Evolutionary conservation across 176 grass and related monocot genomes (phyloP), one percentile per base, ranked within the genome.

Genomic region (Paspalum notatum): DNA sequence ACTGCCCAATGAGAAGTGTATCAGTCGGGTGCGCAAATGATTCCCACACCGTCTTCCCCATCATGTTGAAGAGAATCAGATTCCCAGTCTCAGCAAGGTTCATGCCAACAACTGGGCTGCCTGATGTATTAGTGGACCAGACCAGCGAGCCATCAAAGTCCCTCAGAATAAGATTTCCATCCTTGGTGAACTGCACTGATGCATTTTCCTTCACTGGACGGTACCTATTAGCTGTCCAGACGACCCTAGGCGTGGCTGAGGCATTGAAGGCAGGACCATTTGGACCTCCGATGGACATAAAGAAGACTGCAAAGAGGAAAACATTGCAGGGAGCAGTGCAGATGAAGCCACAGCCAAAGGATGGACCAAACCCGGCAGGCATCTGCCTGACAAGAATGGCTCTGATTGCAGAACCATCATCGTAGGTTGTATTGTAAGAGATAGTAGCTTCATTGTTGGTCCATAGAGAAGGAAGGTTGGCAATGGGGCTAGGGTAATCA

Each of bases 221-320:
- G 51, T 78, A 18, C 58, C 80, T 75, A 62, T 94, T 91, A 59
- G 92, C 88, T 16, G 88, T 41, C 91, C 91, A 93, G 55, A 93
- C 42, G 12, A 90, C 79, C 74, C 80, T 77, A 5, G 85, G 82
- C 17, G 12, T 1, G 8, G 61, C 73, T 0, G 24, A 43, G 76
- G 61, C n/a, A 1, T 62, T 74, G 70, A 22, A 50, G 49, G 25
- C 17, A 43, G 51, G 24, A 32, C 48, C 10, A 21, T 24, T 74
- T 57, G 59, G 66, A 74, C 27, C 43, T 44, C 59, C 71, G 12
- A 84, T 53, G 24, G 75, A 66, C 7, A 88, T 10, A 16, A 77
- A 82, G 75, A 80, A 90, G 25, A 93, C 63, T 10, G 79, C 81
- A 21, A 93, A 88, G 45, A 90, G 70, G 75, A 88, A 93, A 66